Base-by-base conservation (phyloP, 2,329 filamentous ascomycete genomes). In the Claviceps pazoutovae region DNA sequence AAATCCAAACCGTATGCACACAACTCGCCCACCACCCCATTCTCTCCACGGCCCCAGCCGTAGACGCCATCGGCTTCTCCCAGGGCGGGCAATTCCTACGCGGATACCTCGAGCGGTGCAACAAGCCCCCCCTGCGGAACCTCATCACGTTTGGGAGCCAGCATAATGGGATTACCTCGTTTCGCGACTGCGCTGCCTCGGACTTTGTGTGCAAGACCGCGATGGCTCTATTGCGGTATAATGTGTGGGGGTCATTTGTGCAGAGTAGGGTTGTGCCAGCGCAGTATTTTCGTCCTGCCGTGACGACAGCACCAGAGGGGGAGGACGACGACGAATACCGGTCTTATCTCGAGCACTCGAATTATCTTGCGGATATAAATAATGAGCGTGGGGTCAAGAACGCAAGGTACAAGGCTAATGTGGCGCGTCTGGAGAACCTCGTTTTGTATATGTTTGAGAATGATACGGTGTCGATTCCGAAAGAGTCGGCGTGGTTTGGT, bases 61-160 rank as follows among this genome's bases (percentile, higher is more conserved):
- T 96, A 63, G 93, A 97, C 68, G 91, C 90, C 37, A 71, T 98
- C 38, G 93, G 93, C 30, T 96, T 98, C 73, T 93, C 86, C 14
- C 93, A 98, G 68, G 93, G 93, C 56, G 93, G 93, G 1, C 88
- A 95, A 66, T 96, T 98, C 71, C 78, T 98, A n/a, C 83, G 93
- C 54, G 93, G 78, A 23, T 90, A 95, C 65, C 74, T 95, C 57
- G 83, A 98, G 74, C 79, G 88, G 44, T 98, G 93, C 74, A 93
- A 89, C 66, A 62, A 61, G 37, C 83, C 88, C 0, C 82, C 80
- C 4, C 79, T 95, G 13, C 78, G 81, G 57, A 90, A 80, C 64
- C 78, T 96, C 39, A 78, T 95, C 56, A 96, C 90, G 1, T 94
- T 93, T 61, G 90, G 90, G 56, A 85, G 82, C 62, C 90, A 94